phyloP scores from a whole-genome alignment of 352 stramenopile species.

The Globisporangium irregulare region DNA sequence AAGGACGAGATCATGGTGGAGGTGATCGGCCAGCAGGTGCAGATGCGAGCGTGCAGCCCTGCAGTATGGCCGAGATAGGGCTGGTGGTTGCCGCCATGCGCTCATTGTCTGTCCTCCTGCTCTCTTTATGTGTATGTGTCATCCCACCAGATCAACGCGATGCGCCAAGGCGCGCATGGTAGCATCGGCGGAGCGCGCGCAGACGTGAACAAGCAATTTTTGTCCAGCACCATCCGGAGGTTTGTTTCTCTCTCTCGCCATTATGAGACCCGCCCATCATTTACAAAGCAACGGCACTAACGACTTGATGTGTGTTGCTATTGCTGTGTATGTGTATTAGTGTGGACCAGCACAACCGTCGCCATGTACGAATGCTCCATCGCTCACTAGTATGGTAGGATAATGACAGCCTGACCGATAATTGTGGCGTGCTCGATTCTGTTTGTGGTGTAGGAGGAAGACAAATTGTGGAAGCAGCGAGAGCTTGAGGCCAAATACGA shows the following conservation, averaged over 20 bases:
- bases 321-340: conserved; percentile 15
- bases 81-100: background rate
- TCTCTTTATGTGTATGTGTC: background rate
- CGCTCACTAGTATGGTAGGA: background rate
- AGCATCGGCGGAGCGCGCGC: conserved; percentile 15
- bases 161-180: conserved; percentile 20
- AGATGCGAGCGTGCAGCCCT: background rate
- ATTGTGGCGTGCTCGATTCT: too few species aligned
- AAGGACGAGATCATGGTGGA: conserved; percentile 8
- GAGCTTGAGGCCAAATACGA: conserved; percentile 32
- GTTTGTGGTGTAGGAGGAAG: conserved; percentile 33
- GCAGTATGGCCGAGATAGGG: background rate
- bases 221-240: conserved; percentile 60
- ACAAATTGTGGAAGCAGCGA: conserved; percentile 55
- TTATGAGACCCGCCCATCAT: background rate
- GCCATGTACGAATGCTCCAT: conserved; percentile 29
- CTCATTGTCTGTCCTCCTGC: background rate
- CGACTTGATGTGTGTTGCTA: background rate
- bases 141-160: conserved; percentile 26
- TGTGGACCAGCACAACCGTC: conserved; percentile 60
- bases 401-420: background rate
- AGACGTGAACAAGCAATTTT: conserved; percentile 70
- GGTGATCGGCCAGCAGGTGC: conserved; percentile 9
- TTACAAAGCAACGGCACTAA: background rate
- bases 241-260: conserved; percentile 18